Evolutionary conservation across 2,329 filamentous ascomycete genomes (phyloP), one percentile per base, ranked within the genome.

Genomic region (Alternaria triticina): DNA sequence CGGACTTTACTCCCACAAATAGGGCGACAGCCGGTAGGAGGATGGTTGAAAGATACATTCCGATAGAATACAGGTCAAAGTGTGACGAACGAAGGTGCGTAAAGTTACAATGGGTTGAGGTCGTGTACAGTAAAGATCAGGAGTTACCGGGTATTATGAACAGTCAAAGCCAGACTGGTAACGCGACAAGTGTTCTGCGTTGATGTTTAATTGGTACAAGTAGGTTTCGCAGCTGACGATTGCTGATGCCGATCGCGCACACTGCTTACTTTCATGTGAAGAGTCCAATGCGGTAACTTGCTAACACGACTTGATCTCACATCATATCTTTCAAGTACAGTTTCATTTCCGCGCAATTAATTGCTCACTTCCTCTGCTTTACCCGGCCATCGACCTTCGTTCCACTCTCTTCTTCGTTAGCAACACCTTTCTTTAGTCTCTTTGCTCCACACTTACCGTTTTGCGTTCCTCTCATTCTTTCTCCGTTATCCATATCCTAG

Each of bases 41-140:
- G 6, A 8, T 45, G 3, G 11, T 22, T 2, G 11, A 3, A 3
- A 45, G 17, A 12, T 45, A 22, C n/a, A n/a, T n/a, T n/a, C n/a
- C n/a, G n/a, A n/a, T n/a, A n/a, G n/a, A n/a, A n/a, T n/a, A n/a
- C n/a, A n/a, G n/a, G n/a, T n/a, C n/a, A n/a, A n/a, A n/a, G n/a
- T n/a, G n/a, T n/a, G n/a, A n/a, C n/a, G n/a, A n/a, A n/a, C n/a
- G n/a, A n/a, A n/a, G n/a, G n/a, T n/a, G n/a, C n/a, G n/a, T n/a
- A n/a, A n/a, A n/a, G n/a, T n/a, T n/a, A n/a, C n/a, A n/a, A n/a
- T n/a, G n/a, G n/a, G n/a, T n/a, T n/a, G 33, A n/a, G 13, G 33
- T 8, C 0, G 7, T 36, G 33, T n/a, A 1, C 33, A 7, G 33
- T n/a, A 4, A 36, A 5, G 15, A 2, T 3, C 1, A 2, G 2